Base-by-base conservation (phyloP, 2,329 filamentous ascomycete genomes). In the Fusarium abutilonis region DNA sequence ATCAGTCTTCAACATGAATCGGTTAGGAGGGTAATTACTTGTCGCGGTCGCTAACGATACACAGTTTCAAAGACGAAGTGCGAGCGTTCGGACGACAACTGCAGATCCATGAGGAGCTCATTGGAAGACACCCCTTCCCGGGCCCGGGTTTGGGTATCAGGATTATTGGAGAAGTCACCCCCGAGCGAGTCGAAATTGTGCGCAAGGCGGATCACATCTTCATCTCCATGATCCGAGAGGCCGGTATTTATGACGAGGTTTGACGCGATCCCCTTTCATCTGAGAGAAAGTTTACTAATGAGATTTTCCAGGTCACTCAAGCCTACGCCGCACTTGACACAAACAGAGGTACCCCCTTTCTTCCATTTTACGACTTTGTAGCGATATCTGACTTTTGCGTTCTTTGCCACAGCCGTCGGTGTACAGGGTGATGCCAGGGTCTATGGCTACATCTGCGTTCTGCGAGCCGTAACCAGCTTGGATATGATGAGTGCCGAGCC, bases 101-200 rank as follows among this genome's bases (percentile, higher is more conserved):
- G 4, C 63, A 67, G 4, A 73, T 78, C 31, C 67, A 76, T 50
- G 67, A 64, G 39, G 56, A 58, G 8, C 60, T 66, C 28, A 36
- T 64, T 23, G 23, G 17, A 10, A 46, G 91, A 29, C 90, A 93
- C 71, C 89, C 90, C 21, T 93, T 92, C 82, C 89, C 89, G 0
- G 90, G 90, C 35, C 89, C 80, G 0, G 82, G 75, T 47, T 85
- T 94, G 59, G 91, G 85, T n/a, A 90, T 93, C 66, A 84, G 91
- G 52, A 88, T 96, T 59, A 79, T 96, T 1, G 92, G 92, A 35
- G 92, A 94, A 70, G 88, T 96, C 19, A 95, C 90, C 4, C 83
- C 82, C 4, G 89, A 92, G 72, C 85, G 89, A 44, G 88, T 95
- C 11, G 85, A 86, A 52, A 93, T 95, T 63, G 90, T 86, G 5